These are phyloP conservation scores for Kwoniella sp. DNA, from an alignment of 768 basidiomycete genomes.

Conservation along the genomic window DNA sequence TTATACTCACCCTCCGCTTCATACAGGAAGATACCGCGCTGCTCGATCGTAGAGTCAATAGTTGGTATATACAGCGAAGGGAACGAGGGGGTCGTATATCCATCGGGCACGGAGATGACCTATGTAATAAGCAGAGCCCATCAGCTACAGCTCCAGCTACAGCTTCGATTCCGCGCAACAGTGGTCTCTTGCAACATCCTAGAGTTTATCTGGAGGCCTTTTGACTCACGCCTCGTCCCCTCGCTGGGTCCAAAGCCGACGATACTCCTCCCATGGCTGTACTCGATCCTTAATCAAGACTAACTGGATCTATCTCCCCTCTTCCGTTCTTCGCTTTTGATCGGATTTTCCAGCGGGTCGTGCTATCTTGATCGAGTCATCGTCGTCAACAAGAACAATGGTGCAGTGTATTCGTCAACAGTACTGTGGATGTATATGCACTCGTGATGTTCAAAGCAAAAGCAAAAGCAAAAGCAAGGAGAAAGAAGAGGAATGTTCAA, in stretches of 20 bases:
- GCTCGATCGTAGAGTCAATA: conserved; percentile 19
- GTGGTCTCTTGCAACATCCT: no score
- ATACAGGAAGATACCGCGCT: conserved; percentile 45
- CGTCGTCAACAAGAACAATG: no score
- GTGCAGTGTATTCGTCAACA: no score
- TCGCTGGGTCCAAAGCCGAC: conserved; percentile 31
- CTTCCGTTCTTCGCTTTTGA: no score
- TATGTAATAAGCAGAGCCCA: conserved; percentile 3
- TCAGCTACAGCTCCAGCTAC: conserved; percentile 1
- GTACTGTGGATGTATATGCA: no score
- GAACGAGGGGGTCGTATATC: conserved; percentile 39
- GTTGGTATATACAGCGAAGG: conserved; percentile 46
- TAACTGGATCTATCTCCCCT: no score
- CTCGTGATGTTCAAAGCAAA: no score
- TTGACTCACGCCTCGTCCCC: conserved; percentile 28
- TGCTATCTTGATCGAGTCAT: no score
- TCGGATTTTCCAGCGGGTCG: no score
- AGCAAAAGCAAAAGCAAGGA: no score
- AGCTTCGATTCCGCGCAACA: neutral
- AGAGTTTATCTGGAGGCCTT: no score
- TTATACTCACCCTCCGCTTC: conserved; percentile 49
- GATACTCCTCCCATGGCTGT: conserved; percentile 33
- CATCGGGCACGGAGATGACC: conserved; percentile 33
- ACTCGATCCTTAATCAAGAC: neutral
- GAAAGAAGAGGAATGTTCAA: no score